Evolutionary conservation across 2,329 filamentous ascomycete species (phyloP).

Genomic region (Epichloe bromicola): DNA sequence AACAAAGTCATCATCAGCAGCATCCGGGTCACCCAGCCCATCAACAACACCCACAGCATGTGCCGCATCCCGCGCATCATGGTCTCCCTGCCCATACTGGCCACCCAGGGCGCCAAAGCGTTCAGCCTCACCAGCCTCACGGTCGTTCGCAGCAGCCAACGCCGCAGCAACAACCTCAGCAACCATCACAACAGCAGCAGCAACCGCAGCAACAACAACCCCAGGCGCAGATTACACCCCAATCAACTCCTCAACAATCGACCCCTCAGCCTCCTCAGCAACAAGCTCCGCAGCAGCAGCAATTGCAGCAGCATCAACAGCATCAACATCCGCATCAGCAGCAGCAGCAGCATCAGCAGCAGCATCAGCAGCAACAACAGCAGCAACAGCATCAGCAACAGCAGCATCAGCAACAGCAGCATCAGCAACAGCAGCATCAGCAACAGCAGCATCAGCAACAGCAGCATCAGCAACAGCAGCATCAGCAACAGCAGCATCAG

Average conservation of each 20-base stretch:
- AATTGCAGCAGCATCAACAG: slow-evolving; percentile 11
- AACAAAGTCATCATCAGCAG: slow-evolving; percentile 15
- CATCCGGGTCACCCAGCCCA: slow-evolving; percentile 9
- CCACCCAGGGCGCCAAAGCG: slow-evolving; percentile 15
- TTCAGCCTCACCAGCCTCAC: slow-evolving; percentile 11
- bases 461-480: slow-evolving; percentile 12
- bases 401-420: slow-evolving; percentile 12
- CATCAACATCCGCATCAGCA: slow-evolving; percentile 15
- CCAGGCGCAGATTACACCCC: slow-evolving; percentile 5
- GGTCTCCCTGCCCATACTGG: slow-evolving; percentile 9
- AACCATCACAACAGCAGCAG: slow-evolving; percentile 12
- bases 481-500: neutral
- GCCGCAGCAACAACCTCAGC: slow-evolving; percentile 14
- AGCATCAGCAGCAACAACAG: slow-evolving; percentile 12
- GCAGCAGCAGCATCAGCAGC: neutral
- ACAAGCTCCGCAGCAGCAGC: slow-evolving; percentile 7
- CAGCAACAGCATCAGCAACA: slow-evolving; percentile 9
- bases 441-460: slow-evolving; percentile 5
- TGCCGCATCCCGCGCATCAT: slow-evolving; percentile 15
- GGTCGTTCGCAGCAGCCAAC: slow-evolving; percentile 18
- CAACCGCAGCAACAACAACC: slow-evolving; percentile 17
- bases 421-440: slow-evolving; percentile 13
- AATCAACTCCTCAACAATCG: slow-evolving; percentile 9
- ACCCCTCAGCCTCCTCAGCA: slow-evolving; percentile 14
- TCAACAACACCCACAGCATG: slow-evolving; percentile 12